A percentile compares a stretch with the other conserved stretches of the same genome.
These are phyloP conservation scores for Vanderwaltozyma polyspora DNA, from an alignment of 805 yeast genomes.

Conservation along the genomic window DNA sequence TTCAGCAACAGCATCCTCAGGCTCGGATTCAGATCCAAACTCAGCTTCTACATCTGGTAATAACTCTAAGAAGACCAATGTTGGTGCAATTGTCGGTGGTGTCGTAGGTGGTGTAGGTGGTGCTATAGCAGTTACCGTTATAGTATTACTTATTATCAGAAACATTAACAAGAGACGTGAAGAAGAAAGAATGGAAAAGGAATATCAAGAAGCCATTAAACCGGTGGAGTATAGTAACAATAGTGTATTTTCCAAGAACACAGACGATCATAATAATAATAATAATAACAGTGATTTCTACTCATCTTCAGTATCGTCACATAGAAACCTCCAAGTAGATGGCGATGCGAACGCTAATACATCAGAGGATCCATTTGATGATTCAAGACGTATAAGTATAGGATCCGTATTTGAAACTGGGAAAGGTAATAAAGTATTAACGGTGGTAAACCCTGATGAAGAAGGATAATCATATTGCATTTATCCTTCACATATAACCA, in stretches of 20 bases:
- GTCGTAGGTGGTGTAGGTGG: slow-evolving; percentile 48
- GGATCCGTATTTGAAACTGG: slow-evolving; percentile 83
- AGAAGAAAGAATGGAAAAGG: slow-evolving; percentile 43
- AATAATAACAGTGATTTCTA: slow-evolving; percentile 23
- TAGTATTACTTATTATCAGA: slow-evolving; percentile 31
- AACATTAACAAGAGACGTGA: slow-evolving; percentile 29
- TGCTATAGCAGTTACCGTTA: slow-evolving; percentile 31
- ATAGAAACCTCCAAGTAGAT: slow-evolving; percentile 10
- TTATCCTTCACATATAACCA: no score
- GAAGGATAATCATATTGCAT: no score
- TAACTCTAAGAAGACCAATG: slow-evolving; percentile 14
- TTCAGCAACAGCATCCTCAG: slow-evolving; percentile 9
- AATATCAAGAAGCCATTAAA: slow-evolving; percentile 46
- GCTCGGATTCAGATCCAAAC: slow-evolving; percentile 1
- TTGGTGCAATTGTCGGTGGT: slow-evolving; percentile 55
- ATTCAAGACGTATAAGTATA: slow-evolving; percentile 72
- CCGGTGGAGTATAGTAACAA: slow-evolving; percentile 28
- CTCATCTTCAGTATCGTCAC: slow-evolving; percentile 9
- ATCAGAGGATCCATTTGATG: slow-evolving; percentile 50
- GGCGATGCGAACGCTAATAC: background rate
- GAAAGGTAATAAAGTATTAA: slow-evolving; percentile 57
- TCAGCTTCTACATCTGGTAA: slow-evolving; percentile 3
- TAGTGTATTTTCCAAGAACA: slow-evolving; percentile 1
- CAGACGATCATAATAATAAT: background rate
- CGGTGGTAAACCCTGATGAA: slow-evolving; percentile 83